Evolutionary conservation across 176 grass and related monocot species (phyloP).

Genomic region (Oryza meyeriana): DNA sequence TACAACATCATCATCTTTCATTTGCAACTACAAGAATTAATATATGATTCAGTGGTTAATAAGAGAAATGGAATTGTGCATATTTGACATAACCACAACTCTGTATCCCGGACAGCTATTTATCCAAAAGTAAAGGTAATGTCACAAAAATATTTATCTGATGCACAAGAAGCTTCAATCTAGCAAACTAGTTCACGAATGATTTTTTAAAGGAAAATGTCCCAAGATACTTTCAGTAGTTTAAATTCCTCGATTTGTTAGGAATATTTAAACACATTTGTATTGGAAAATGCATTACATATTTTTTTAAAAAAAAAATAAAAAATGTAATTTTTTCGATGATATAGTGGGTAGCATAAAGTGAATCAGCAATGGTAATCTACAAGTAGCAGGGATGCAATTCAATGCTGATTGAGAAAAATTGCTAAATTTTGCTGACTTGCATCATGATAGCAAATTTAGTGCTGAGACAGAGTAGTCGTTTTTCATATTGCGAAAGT

Average conservation of each 20-base stretch:
- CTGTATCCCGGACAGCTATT: background rate
- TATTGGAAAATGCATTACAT: background rate
- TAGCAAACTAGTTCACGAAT: background rate
- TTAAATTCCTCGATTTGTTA: background rate
- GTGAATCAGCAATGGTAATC: background rate
- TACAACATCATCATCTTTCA: conserved; percentile 60
- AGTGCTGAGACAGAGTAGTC: background rate
- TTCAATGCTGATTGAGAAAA: background rate
- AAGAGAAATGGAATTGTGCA: background rate
- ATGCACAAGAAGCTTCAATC: conserved; percentile 1
- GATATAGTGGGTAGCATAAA: background rate
- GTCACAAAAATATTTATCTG: background rate
- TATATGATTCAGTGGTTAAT: background rate
- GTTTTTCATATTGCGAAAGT: background rate
- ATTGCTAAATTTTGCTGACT: background rate
- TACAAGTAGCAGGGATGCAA: background rate
- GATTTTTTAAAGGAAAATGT: background rate
- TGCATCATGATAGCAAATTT: background rate
- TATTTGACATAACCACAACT: background rate
- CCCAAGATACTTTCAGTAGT: background rate
- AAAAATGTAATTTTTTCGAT: background rate
- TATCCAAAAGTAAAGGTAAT: background rate
- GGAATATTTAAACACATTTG: background rate
- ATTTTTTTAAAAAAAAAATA: background rate
- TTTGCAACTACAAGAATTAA: conserved; percentile 61